Conservation (phyloP, 148 eudicot genomes). For the Arctostaphylos glauca region DNA sequence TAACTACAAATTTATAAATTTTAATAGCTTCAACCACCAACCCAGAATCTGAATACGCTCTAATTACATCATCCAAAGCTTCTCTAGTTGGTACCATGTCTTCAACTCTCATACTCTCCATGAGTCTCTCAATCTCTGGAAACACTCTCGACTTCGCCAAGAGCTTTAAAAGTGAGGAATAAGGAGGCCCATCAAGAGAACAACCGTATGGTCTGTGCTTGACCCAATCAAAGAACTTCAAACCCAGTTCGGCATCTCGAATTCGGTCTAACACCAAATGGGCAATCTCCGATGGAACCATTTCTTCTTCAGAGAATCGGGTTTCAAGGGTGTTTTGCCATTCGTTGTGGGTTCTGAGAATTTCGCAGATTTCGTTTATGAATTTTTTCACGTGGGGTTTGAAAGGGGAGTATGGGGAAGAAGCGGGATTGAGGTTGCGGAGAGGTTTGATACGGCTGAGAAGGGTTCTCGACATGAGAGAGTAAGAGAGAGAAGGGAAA, state of each 20-base stretch:
- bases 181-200: slow-evolving; percentile 65
- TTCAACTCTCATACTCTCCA: slow-evolving; percentile 41
- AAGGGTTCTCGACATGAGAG: slow-evolving; percentile 65
- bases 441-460: slow-evolving; percentile 74
- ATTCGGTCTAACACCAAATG: slow-evolving; percentile 72
- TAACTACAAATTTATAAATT: slow-evolving; percentile 35
- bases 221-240: slow-evolving; percentile 73
- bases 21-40: slow-evolving; percentile 64
- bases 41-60: slow-evolving; percentile 57
- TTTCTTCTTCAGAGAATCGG: slow-evolving; percentile 46
- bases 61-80: slow-evolving; percentile 53
- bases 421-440: slow-evolving; percentile 40
- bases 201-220: slow-evolving; percentile 37
- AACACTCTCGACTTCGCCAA: slow-evolving; percentile 56
- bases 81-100: slow-evolving; percentile 50
- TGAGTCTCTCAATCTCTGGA: slow-evolving; percentile 53
- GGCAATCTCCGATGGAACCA: slow-evolving; percentile 72
- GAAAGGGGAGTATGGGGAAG: slow-evolving; percentile 24
- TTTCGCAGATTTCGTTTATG: slow-evolving; percentile 47
- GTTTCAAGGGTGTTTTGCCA: slow-evolving; percentile 67
- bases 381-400: slow-evolving; percentile 41
- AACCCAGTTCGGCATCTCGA: slow-evolving; percentile 53
- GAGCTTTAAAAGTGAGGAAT: slow-evolving; percentile 79
- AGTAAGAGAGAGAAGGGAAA: not conserved
- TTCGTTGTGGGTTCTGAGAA: slow-evolving; percentile 49